These are phyloP conservation scores for Sclerotinia subarctica DNA, from an alignment of 2,329 filamentous ascomycete species.

Conservation along the genomic window DNA sequence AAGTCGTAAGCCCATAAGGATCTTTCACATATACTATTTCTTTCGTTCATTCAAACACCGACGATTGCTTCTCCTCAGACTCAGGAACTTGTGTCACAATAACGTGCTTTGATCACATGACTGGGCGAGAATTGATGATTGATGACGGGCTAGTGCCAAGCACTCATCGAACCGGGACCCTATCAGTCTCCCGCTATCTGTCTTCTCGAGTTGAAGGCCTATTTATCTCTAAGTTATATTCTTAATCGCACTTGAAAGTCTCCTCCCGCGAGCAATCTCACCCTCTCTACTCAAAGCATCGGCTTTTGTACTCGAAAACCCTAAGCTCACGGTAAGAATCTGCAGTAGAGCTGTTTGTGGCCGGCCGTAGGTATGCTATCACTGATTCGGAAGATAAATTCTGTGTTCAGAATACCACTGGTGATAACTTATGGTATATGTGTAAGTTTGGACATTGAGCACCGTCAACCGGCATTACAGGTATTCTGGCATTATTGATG, in stretches of 20 bases:
- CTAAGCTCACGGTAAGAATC: too few species aligned
- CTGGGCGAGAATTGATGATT: not conserved
- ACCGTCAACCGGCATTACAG: too few species aligned
- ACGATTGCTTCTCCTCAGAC: not conserved
- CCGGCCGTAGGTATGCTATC: not conserved
- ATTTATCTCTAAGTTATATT: too few species aligned
- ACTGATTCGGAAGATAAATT: rapidly evolving
- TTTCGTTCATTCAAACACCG: not conserved
- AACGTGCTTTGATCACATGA: too few species aligned
- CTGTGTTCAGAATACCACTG: too few species aligned
- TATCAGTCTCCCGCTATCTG: not conserved
- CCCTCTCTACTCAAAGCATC: too few species aligned
- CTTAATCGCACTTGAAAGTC: not conserved
- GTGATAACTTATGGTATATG: too few species aligned
- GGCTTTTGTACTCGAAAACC: not conserved
- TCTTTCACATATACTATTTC: not conserved
- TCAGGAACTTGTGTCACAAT: not conserved
- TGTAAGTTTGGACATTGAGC: not conserved
- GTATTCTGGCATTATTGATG: not conserved
- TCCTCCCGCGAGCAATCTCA: not conserved
- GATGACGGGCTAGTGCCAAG: not conserved
- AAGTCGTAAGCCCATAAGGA: not conserved
- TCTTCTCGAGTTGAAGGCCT: not conserved
- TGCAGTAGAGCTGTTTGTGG: not conserved
- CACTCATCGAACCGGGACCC: not conserved